Evolutionary conservation across 2,329 filamentous ascomycete species (phyloP), one percentile per base, ranked within the genome.

Genomic region (Aspergillus pseudonomiae): DNA sequence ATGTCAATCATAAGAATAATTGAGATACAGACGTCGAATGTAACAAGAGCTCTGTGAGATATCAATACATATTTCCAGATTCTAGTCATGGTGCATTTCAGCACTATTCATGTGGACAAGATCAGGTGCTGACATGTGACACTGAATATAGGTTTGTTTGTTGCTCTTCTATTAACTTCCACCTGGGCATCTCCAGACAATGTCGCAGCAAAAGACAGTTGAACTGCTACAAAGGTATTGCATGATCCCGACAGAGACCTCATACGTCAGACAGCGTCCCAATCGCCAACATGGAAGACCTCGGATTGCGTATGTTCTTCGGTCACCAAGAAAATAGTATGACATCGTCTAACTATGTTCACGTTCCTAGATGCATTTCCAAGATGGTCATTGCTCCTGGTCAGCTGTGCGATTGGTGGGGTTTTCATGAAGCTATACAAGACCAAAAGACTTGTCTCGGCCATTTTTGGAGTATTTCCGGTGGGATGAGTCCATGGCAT

Each of bases 341-440:
- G 14, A 19, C 46, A 19, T 16, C 24, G 5, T 26, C 6, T 28
- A 7, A 28, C 45, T 14, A 28, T 11, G 9, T 48, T 48, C 24
- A 48, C 14, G 5, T 16, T n/a, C 21, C 16, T 28, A 50, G 14
- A 50, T 30, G 16, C 46, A 32, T 32, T 11, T 46, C 26, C 6
- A 50, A 16, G 46, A 50, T 28, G 14, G 46, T 16, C 26, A 50
- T 28, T 14, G 21, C 14, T 10, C 26, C 16, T 50, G 4, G 26
- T 10, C 46, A 9, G 24, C 26, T 4, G 28, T 36, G 52, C 52
- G 52, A 54, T 54, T 54, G 52, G 52, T 36, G 52, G 52, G 52
- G 52, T 54, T 54, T 54, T 28, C 52, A 36, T 54, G 52, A 54
- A 36, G 32, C 52, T 54, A 54, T 54, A n/a, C 52, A 54, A 54